These are phyloP conservation scores for Nakazawaea holstii DNA, from an alignment of 805 yeast genomes.

Conservation along the genomic window DNA sequence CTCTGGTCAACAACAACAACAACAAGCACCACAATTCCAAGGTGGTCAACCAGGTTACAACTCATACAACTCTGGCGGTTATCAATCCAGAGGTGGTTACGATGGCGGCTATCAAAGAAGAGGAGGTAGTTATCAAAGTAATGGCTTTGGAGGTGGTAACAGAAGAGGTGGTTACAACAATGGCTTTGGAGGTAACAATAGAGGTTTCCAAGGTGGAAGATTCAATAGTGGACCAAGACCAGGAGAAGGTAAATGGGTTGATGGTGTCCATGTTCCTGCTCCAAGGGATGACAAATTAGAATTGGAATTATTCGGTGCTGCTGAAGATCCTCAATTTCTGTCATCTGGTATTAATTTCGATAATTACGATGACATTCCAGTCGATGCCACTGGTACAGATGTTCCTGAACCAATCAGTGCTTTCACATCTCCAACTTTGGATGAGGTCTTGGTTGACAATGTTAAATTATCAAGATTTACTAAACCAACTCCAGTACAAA, in stretches of 20 bases:
- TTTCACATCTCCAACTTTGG: constrained; percentile 91
- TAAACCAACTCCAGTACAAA: constrained; percentile 95
- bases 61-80: constrained; percentile 22
- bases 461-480: constrained; percentile 84
- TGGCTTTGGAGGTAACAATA: constrained; percentile 31
- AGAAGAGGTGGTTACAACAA: constrained; percentile 28
- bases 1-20: constrained; percentile 11
- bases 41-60: constrained; percentile 2
- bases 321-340: constrained; percentile 71
- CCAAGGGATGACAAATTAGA: constrained; percentile 66
- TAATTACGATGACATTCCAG: constrained; percentile 97
- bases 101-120: constrained; percentile 16
- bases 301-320: constrained; percentile 75
- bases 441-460: constrained; percentile 78
- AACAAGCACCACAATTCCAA: constrained; percentile 14
- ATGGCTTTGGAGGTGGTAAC: constrained; percentile 27
- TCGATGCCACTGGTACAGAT: constrained; percentile 92
- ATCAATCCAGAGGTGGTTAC: constrained; percentile 14
- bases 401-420: constrained; percentile 90
- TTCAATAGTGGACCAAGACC: constrained; percentile 29
- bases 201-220: constrained; percentile 23
- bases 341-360: constrained; percentile 98
- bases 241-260: constrained; percentile 77
- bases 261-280: constrained; percentile 87
- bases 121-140: constrained; percentile 22